Percentiles rank a stretch among this genome's conserved stretches.
These are phyloP conservation scores for Candida patagonica DNA, from an alignment of 805 yeast genomes.

Conservation along the genomic window DNA sequence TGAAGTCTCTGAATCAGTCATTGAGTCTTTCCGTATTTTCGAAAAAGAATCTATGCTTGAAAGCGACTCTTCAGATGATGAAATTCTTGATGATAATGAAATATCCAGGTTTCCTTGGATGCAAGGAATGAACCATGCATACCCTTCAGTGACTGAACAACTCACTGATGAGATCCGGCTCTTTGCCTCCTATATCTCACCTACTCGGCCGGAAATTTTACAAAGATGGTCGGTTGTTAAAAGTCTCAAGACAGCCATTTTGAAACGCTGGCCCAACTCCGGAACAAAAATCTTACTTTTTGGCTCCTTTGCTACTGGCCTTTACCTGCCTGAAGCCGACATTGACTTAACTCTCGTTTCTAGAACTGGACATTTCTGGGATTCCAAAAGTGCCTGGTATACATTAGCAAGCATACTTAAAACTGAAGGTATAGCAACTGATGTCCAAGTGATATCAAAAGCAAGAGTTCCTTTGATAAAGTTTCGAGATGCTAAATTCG, in stretches of 20 bases:
- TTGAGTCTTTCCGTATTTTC: no score
- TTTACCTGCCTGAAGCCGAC: conserved; percentile 91
- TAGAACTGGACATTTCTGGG: conserved; percentile 38
- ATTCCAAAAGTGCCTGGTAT: conserved; percentile 55
- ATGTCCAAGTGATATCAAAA: conserved; percentile 76
- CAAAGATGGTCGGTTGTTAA: conserved; percentile 58
- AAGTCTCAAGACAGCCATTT: conserved; percentile 44
- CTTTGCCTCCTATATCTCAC: conserved; percentile 78
- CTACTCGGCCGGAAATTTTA: conserved; percentile 62
- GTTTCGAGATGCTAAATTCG: conserved; percentile 63
- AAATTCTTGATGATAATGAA: background rate
- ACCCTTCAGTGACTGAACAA: conserved; percentile 78
- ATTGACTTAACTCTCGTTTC: conserved; percentile 86
- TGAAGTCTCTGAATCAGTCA: no score
- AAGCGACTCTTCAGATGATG: conserved; percentile 5
- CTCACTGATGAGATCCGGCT: conserved; percentile 76
- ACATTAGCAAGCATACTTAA: conserved; percentile 64
- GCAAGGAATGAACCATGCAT: conserved; percentile 60
- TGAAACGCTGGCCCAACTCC: conserved; percentile 64
- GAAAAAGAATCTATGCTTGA: no score
- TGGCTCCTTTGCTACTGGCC: conserved; percentile 90
- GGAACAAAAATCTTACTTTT: conserved; percentile 59
- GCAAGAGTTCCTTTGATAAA: conserved; percentile 94
- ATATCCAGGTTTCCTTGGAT: conserved; percentile 58
- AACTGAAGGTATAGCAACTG: conserved; percentile 49